phyloP scores from a whole-genome alignment of 805 yeast species.

The Metschnikowia cubensis region DNA sequence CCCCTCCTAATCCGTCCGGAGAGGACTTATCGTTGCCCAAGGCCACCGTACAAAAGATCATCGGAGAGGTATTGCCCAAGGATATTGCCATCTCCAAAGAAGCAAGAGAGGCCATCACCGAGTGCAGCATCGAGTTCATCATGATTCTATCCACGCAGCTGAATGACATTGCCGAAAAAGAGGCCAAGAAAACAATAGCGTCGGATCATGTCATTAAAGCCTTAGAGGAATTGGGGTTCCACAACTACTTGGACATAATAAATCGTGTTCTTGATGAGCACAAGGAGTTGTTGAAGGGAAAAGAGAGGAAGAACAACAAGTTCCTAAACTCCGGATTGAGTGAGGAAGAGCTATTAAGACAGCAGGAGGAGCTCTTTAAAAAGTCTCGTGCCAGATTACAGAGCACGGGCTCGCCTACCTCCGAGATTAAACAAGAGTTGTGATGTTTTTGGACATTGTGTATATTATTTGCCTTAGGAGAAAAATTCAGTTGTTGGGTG shows the following conservation, averaged over 20 bases:
- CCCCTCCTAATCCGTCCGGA: slow-evolving; percentile 25
- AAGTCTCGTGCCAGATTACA: slow-evolving; percentile 66
- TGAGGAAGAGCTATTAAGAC: slow-evolving; percentile 86
- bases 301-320: slow-evolving; percentile 88
- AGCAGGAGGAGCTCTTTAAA: slow-evolving; percentile 90
- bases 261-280: slow-evolving; percentile 79
- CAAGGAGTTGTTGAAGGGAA: slow-evolving; percentile 80
- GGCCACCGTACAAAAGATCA: slow-evolving; percentile 95
- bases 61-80: slow-evolving; percentile 83
- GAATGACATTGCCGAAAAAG: slow-evolving; percentile 94
- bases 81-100: slow-evolving; percentile 88
- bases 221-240: slow-evolving; percentile 79
- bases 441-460: slow-evolving; percentile 7
- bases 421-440: slow-evolving; percentile 15
- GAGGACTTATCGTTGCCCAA: slow-evolving; percentile 44
- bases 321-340: slow-evolving; percentile 88
- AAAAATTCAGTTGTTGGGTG: slow-evolving; percentile 3
- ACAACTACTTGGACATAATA: slow-evolving; percentile 76
- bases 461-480: slow-evolving; percentile 13
- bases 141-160: slow-evolving; percentile 92
- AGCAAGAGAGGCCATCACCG: slow-evolving; percentile 91
- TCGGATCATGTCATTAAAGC: slow-evolving; percentile 95
- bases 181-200: slow-evolving; percentile 92
- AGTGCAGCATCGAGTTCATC: slow-evolving; percentile 92
- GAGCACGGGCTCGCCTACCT: slow-evolving; percentile 20